Percentiles rank a stretch among this genome's conserved stretches.
Evolutionary conservation across 768 basidiomycete genomes (phyloP).

Genomic region (Mycena kentingensis): DNA sequence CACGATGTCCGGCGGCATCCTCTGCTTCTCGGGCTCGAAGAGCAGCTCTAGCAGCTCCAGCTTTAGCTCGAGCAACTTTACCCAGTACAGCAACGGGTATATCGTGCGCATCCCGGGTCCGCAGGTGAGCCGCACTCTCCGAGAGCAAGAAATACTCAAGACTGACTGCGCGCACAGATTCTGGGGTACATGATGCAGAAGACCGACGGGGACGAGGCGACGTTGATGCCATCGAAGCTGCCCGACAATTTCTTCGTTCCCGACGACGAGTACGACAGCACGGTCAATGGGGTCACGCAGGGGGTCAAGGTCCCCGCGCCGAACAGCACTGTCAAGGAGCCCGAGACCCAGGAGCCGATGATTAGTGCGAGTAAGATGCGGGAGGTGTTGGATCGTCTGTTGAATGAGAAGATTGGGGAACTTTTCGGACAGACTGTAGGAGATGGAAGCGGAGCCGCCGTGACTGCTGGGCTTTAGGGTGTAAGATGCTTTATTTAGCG

Average conservation of each 20-base stretch:
- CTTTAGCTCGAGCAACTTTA: conserved; percentile 3
- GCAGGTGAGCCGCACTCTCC: conserved; percentile 13
- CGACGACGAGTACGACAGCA: conserved; percentile 11
- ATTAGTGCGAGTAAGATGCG: conserved; percentile 4
- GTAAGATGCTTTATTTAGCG: too few relatives aligned
- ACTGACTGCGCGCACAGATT: neutral
- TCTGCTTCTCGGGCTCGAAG: conserved; percentile 18
- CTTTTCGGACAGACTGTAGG: conserved; percentile 1
- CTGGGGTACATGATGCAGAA: conserved; percentile 10
- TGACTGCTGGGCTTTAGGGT: too few relatives aligned
- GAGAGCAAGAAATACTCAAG: neutral
- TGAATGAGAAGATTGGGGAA: conserved; percentile 14
- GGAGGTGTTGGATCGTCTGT: conserved; percentile 4
- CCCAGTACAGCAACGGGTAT: conserved; percentile 14
- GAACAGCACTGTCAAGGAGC: neutral
- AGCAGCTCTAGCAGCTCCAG: conserved; percentile 9
- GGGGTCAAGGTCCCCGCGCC: neutral
- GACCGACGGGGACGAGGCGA: conserved; percentile 16
- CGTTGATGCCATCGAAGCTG: conserved; percentile 21
- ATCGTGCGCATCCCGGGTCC: conserved; percentile 25
- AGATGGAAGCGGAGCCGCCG: too few relatives aligned
- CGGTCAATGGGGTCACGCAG: neutral
- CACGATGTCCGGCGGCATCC: conserved; percentile 14
- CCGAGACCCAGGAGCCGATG: neutral
- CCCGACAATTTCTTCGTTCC: conserved; percentile 12